Base-by-base conservation (phyloP, 2,329 filamentous ascomycete species). In the Fusarium compactum region DNA sequence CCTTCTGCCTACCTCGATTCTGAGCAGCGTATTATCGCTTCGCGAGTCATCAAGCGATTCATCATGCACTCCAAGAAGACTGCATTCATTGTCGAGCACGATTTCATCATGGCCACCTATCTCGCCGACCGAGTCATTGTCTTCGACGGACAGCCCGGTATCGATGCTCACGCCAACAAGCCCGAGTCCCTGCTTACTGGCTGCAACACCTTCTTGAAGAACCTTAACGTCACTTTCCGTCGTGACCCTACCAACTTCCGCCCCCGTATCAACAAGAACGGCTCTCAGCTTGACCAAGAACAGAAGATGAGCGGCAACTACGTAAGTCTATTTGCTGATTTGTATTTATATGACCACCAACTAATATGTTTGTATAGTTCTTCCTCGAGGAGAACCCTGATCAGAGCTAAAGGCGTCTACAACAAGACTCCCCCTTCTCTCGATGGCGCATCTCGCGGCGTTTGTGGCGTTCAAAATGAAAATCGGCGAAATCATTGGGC, bases 61-160 rank as follows among this genome's bases (percentile, higher is more conserved):
- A 99, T 99, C 83, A 99, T 99, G 96, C 95, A 99, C 86, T 91
- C 94, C 77, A 98, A 98, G 90, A 98, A 98, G 90, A 99, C 96
- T 1, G 96, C 96, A 53, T 99, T 99, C 81, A 90, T 99, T 74
- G 95, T 99, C 80, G 96, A 99, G 90, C 96, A 99, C 92, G 96
- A 99, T 88, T 98, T 99, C 86, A 97, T 98, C 85, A 98, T 98
- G 95, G 89, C 88, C 47, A 90, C 87, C 20, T 89, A 89, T 74
- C 85, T 90, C 55, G 89, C 96, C 47, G 97, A 99, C 79, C 93
- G 96, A 74, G 96, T 99, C 81, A 99, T 99, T 78, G 96, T 99
- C 78, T 99, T 99, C 78, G 96, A 98, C 78, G 96, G 97, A 75
- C 80, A 97, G 84, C 96, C 97, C 51, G 96, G 95, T 78, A 87